Conservation (phyloP, 108 stramenopile species). For the Aurantiochytrium sp. region DNA sequence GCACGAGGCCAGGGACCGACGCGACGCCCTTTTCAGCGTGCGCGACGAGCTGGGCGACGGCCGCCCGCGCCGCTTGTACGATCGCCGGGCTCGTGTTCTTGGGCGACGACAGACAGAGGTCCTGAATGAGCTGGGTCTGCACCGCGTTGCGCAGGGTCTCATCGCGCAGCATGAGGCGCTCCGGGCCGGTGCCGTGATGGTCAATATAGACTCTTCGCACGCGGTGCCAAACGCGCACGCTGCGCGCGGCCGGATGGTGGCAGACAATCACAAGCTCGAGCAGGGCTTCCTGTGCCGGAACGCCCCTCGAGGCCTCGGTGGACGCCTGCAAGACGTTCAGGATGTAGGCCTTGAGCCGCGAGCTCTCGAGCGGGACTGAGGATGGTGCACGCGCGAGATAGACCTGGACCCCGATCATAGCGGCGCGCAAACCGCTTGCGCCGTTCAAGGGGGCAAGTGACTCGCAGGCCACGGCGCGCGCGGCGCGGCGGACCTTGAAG, state of each 20-base stretch:
- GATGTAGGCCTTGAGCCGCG: background rate
- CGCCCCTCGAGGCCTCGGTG: background rate
- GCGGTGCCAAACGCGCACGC: background rate
- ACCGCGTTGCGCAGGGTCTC: background rate
- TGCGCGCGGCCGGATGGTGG: background rate
- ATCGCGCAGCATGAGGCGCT: background rate
- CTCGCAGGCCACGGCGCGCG: background rate
- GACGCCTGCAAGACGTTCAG: background rate
- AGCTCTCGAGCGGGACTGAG: background rate
- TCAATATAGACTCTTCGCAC: background rate
- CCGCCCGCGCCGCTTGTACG: background rate
- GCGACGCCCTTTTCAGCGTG: background rate
- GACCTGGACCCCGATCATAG: background rate
- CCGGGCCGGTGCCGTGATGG: background rate
- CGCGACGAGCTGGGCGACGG: background rate
- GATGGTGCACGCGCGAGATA: background rate
- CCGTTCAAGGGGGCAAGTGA: background rate
- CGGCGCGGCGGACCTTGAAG: background rate
- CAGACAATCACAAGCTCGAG: background rate
- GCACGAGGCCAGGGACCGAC: background rate
- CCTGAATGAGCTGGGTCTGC: background rate
- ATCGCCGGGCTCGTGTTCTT: background rate
- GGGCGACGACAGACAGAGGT: background rate
- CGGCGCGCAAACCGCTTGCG: background rate
- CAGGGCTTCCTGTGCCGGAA: background rate